phyloP scores from a whole-genome alignment of 768 basidiomycete genomes.

The Podaxis sp. region DNA sequence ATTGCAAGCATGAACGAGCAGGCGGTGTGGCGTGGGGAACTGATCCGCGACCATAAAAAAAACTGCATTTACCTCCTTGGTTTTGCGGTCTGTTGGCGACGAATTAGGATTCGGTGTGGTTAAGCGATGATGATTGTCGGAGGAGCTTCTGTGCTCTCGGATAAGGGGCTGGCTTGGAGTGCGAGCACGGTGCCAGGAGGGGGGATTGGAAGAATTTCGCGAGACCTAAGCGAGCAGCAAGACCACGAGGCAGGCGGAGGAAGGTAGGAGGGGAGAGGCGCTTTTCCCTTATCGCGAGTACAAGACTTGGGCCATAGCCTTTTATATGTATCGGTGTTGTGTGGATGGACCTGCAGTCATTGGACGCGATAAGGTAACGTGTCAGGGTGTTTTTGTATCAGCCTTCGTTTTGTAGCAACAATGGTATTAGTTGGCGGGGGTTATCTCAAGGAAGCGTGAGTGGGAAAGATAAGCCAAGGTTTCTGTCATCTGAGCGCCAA shows the following conservation, averaged over 20 bases:
- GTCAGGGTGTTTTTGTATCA: neutral
- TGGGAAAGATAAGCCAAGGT: neutral
- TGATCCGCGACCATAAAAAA: neutral
- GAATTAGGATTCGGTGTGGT: neutral
- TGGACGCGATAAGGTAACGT: slow-evolving; percentile 6
- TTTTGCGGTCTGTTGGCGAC: neutral
- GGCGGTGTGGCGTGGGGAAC: neutral
- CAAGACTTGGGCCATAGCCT: neutral
- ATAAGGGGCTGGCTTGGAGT: neutral
- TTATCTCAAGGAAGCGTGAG: neutral
- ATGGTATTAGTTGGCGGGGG: neutral
- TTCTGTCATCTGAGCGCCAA: neutral
- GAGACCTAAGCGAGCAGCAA: neutral
- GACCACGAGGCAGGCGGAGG: neutral
- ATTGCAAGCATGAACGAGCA: neutral
- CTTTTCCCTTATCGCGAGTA: neutral
- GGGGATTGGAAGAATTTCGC: neutral
- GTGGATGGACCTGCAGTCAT: neutral
- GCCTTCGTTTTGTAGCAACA: neutral
- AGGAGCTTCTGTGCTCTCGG: neutral
- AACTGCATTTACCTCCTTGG: neutral
- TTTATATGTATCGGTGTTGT: neutral
- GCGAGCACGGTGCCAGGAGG: neutral
- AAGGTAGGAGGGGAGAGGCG: neutral
- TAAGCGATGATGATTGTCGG: neutral